Evolutionary conservation across 345 rosid genomes (phyloP), one percentile per base, ranked within the genome.

Genomic region (Garcia nutans): DNA sequence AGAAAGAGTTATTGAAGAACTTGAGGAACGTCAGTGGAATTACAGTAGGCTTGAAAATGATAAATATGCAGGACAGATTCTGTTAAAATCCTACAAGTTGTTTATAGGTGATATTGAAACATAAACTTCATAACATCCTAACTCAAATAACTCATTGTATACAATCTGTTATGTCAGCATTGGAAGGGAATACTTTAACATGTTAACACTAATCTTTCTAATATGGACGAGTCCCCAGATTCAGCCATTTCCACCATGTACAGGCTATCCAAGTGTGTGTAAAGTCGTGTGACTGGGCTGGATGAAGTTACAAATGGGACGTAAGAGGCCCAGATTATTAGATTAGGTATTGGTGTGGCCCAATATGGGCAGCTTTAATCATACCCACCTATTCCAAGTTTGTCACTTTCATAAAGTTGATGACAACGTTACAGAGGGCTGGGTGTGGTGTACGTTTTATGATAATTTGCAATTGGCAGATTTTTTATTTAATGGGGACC

Each of bases 371-470:
- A 13, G 49, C 31, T 65, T 65, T 28, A 6, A 16, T 56, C 6
- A 42, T 42, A 45, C 13, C 74, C 23, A 60, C 59, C 74, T 23
- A 12, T 68, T 76, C 61, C 3, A 15, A 7, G 73, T 33, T 61
- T 20, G 61, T 76, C 74, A 22, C 72, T 69, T 44, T 76, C 73
- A 68, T 68, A 68, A 60, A 69, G 50, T 60, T 68, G 60, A 45
- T n/a, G 70, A 66, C 55, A 77, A 45, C 59, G 49, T 12, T 65
- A 58, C 33, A 13, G 22, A 49, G 37, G 37, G 41, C 6, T 37
- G 41, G 42, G 73, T 73, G 68, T 78, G 68, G 68, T 59, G 19
- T 37, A 11, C 16, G 23, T 45, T 45, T 13, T 0, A 44, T 47
- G 45, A 31, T 68, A 23, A 17, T 11, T 16, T 54, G 57, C 55